These are phyloP conservation scores for Cystobasidium tubakii DNA, from an alignment of 768 basidiomycete genomes.

Conservation along the genomic window DNA sequence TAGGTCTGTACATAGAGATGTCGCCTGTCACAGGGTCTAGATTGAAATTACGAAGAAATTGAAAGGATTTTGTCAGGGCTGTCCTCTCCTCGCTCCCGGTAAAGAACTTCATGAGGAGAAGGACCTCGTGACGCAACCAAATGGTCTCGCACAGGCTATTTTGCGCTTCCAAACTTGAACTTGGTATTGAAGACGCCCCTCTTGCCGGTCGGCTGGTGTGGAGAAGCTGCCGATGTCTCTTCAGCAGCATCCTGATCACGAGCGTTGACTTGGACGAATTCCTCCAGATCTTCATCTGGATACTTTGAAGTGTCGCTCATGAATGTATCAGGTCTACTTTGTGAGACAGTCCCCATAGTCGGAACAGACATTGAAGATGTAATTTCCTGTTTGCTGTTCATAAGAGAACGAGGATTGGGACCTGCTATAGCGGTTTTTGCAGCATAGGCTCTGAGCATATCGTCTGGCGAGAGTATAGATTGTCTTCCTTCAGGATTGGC, in stretches of 20 bases:
- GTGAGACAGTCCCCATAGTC: background rate
- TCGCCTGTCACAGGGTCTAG: no score
- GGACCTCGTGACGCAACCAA: no score
- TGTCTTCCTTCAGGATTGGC: slow-evolving; percentile 2
- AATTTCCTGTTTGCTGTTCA: background rate
- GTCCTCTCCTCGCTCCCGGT: no score
- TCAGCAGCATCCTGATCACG: background rate
- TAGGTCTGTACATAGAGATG: no score
- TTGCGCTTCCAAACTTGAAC: background rate
- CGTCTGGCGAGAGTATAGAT: slow-evolving; percentile 28
- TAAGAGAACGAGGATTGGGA: background rate
- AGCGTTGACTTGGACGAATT: background rate
- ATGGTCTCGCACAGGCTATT: no score
- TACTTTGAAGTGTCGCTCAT: slow-evolving; percentile 1
- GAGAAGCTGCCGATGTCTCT: background rate
- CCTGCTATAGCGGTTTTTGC: slow-evolving; percentile 4
- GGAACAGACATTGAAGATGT: slow-evolving; percentile 7
- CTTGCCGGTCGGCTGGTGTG: background rate
- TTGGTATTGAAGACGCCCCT: slow-evolving; percentile 13
- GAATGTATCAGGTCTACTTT: slow-evolving; percentile 3
- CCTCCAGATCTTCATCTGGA: background rate
- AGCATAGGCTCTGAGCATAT: slow-evolving; percentile 29
- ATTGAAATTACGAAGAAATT: no score
- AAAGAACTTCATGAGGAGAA: no score
- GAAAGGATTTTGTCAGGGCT: no score